These are phyloP conservation scores for Fusarium sarcochroum DNA, from an alignment of 2,329 filamentous ascomycete species.

Conservation along the genomic window DNA sequence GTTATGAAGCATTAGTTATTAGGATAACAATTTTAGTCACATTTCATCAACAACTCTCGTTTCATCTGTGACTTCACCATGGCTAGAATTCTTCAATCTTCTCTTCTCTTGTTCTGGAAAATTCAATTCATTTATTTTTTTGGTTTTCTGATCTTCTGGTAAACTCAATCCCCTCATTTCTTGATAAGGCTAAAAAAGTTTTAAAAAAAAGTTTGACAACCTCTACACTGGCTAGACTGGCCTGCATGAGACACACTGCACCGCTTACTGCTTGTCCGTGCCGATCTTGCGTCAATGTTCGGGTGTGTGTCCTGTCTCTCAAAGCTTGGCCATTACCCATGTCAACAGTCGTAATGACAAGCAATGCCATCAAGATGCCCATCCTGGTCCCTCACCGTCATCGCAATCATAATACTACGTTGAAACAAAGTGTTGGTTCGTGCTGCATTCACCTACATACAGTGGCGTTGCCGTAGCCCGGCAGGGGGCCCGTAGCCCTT, in stretches of 20 bases:
- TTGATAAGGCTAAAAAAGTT: background rate
- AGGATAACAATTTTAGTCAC: no score
- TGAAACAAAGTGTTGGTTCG: background rate
- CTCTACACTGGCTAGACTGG: background rate
- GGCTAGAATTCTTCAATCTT: no score
- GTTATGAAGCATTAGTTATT: background rate
- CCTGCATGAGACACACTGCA: background rate
- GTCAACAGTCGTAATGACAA: background rate
- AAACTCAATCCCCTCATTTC: slow-evolving; percentile 10
- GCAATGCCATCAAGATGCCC: background rate
- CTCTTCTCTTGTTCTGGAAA: no score
- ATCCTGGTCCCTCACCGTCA: background rate
- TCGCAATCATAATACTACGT: background rate
- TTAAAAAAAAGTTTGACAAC: background rate
- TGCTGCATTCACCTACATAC: background rate
- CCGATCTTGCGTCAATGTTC: background rate
- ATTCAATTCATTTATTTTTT: no score
- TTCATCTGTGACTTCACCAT: no score
- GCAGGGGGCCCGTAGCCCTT: slow-evolving; percentile 26
- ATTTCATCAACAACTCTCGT: no score
- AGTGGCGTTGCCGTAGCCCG: slow-evolving; percentile 14
- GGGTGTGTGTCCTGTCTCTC: background rate
- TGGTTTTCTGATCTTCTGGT: no score
- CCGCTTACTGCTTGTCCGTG: background rate
- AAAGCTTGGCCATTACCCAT: background rate